These are phyloP conservation scores for Fusarium sp. DNA, from an alignment of 2,329 filamentous ascomycete species.

Conservation along the genomic window DNA sequence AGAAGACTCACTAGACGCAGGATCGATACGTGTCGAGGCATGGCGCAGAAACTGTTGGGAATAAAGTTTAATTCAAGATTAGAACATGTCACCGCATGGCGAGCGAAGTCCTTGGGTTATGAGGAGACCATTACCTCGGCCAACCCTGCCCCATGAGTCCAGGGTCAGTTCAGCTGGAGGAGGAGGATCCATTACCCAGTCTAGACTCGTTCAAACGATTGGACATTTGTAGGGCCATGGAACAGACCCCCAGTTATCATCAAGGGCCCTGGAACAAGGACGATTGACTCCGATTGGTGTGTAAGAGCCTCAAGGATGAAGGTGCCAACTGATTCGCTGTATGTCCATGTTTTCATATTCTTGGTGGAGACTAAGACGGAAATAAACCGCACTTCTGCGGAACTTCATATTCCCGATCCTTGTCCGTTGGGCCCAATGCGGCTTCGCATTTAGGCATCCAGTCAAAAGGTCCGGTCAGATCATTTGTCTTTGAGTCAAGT, in stretches of 20 bases:
- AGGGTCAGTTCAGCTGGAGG: neutral
- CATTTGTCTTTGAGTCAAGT: neutral
- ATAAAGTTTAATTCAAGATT: too few species aligned
- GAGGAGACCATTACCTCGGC: neutral
- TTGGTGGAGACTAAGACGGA: neutral
- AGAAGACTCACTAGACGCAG: neutral
- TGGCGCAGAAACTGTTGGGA: neutral
- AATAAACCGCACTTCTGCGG: neutral
- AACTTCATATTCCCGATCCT: too few species aligned
- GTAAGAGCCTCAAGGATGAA: neutral
- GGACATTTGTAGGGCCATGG: neutral
- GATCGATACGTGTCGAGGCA: neutral
- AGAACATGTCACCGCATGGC: too few species aligned
- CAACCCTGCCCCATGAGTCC: neutral
- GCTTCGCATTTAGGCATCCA: neutral
- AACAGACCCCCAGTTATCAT: neutral
- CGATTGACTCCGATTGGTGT: neutral
- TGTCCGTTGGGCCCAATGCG: too few species aligned
- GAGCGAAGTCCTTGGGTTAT: neutral
- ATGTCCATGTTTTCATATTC: rapidly evolving
- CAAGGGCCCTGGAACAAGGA: neutral
- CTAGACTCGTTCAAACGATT: neutral
- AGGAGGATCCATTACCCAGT: neutral
- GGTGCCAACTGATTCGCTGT: neutral
- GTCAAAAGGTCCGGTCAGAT: neutral